Conservation (phyloP, 768 basidiomycete species). For the Serendipita sp. region DNA sequence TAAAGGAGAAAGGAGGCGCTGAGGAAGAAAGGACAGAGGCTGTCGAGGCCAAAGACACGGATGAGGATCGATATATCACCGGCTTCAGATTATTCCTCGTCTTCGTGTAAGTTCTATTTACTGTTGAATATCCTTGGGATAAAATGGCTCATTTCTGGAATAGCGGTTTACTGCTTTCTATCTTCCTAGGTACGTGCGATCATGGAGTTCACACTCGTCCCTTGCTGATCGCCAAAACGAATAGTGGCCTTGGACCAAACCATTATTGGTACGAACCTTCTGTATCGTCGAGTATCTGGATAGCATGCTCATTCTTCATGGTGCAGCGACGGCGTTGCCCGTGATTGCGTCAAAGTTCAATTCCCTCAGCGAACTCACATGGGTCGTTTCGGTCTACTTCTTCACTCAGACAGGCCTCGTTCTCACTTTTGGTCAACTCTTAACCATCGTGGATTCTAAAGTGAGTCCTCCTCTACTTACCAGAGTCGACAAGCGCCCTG, state of each 20-base stretch:
- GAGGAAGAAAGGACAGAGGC: neutral
- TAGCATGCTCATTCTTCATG: neutral
- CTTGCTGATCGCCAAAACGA: neutral
- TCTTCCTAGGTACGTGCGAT: neutral
- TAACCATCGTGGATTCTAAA: slow-evolving; percentile 20
- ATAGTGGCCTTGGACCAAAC: slow-evolving; percentile 21
- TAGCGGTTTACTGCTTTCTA: neutral
- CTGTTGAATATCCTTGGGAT: neutral
- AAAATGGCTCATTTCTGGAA: neutral
- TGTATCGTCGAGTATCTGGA: neutral
- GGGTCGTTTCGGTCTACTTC: slow-evolving; percentile 16
- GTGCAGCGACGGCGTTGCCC: slow-evolving; percentile 16
- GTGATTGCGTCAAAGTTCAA: slow-evolving; percentile 19
- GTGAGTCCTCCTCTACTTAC: neutral
- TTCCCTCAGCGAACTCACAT: slow-evolving; percentile 17
- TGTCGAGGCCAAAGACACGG: neutral
- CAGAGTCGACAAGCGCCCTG: neutral
- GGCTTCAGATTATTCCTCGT: neutral
- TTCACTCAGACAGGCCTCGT: slow-evolving; percentile 17
- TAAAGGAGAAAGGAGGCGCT: neutral
- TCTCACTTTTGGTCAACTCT: slow-evolving; percentile 18
- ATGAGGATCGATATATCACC: slow-evolving; percentile 1
- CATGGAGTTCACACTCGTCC: neutral
- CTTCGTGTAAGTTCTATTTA: slow-evolving; percentile 1
- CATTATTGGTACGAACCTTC: slow-evolving; percentile 16